Evolutionary conservation across 805 yeast species (phyloP).

Genomic region (Groenewaldozyma tartarivorans): DNA sequence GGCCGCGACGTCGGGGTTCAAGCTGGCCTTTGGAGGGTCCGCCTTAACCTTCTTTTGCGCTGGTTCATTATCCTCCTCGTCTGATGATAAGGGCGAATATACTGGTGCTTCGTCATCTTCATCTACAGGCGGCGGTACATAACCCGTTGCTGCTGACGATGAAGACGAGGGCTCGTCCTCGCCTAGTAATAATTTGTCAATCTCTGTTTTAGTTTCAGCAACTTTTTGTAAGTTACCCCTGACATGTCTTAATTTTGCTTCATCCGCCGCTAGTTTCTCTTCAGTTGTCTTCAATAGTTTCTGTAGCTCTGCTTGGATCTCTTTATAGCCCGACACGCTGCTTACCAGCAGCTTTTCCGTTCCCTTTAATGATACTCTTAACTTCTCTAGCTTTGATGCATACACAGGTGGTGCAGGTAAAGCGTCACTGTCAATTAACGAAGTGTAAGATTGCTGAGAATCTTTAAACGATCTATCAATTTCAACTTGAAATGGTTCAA

Average conservation of each 20-base stretch:
- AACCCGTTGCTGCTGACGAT: slow-evolving; percentile 1
- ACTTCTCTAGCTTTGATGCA: slow-evolving; percentile 19
- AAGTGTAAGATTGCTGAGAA: slow-evolving; percentile 8
- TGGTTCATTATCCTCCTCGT: slow-evolving; percentile 38
- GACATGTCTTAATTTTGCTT: slow-evolving; percentile 21
- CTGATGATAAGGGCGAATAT: slow-evolving; percentile 21
- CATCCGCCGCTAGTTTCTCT: slow-evolving; percentile 21
- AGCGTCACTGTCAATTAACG: slow-evolving; percentile 19
- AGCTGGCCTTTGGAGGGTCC: slow-evolving; percentile 36
- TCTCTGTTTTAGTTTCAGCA: slow-evolving; percentile 14
- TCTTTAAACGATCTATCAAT: slow-evolving; percentile 4
- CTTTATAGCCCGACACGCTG: slow-evolving; percentile 19
- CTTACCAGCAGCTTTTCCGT: slow-evolving; percentile 21
- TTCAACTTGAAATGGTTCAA: slow-evolving; percentile 4
- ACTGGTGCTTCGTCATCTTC: slow-evolving; percentile 16
- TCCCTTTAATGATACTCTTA: slow-evolving; percentile 18
- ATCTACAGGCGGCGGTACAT: slow-evolving; percentile 5
- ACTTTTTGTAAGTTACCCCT: slow-evolving; percentile 23
- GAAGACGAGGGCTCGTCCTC: slow-evolving; percentile 3
- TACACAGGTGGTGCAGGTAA: slow-evolving; percentile 29
- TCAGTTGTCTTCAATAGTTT: slow-evolving; percentile 21
- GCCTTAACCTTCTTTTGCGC: slow-evolving; percentile 22
- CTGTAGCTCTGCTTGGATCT: slow-evolving; percentile 22
- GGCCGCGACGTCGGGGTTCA: slow-evolving; percentile 41
- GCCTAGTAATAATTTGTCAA: slow-evolving; percentile 12